These are phyloP conservation scores for Fusarium nematophilum DNA, from an alignment of 2,329 filamentous ascomycete species.

Conservation along the genomic window DNA sequence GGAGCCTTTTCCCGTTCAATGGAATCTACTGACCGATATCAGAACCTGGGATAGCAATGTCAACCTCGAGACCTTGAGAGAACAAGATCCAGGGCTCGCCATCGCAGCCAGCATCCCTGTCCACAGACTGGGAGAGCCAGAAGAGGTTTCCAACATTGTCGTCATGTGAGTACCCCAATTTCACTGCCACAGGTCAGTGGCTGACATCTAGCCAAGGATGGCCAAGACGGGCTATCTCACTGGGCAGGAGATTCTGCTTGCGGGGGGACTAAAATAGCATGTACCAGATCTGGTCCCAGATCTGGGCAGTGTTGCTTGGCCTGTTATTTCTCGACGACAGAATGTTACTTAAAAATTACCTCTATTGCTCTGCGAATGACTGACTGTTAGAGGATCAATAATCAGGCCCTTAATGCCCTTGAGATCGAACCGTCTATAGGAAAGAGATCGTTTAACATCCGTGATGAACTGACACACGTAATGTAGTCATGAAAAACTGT, in stretches of 20 bases:
- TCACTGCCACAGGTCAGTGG: too few relatives aligned
- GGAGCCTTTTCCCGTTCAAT: background rate
- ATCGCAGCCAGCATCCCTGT: conserved; percentile 50
- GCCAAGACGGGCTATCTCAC: conserved; percentile 25
- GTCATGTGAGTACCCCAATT: conserved; percentile 42
- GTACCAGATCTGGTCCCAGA: too few relatives aligned
- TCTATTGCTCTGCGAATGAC: too few relatives aligned
- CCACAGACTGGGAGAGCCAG: conserved; percentile 47
- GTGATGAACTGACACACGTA: too few relatives aligned
- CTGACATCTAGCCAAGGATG: background rate
- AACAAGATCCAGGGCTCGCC: conserved; percentile 48
- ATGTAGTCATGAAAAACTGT: too few relatives aligned
- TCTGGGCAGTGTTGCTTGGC: too few relatives aligned
- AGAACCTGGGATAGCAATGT: conserved; percentile 48
- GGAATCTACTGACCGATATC: background rate
- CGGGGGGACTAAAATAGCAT: conserved; percentile 27
- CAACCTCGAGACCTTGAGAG: conserved; percentile 45
- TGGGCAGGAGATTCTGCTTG: conserved; percentile 16
- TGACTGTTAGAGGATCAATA: too few relatives aligned
- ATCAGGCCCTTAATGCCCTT: too few relatives aligned
- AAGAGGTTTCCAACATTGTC: conserved; percentile 50
- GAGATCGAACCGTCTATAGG: too few relatives aligned
- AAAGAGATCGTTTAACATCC: too few relatives aligned
- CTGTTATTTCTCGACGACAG: too few relatives aligned
- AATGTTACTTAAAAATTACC: too few relatives aligned